Conservation (phyloP, 495 filamentous ascomycete genomes). For the Aspergillus nidulans region DNA sequence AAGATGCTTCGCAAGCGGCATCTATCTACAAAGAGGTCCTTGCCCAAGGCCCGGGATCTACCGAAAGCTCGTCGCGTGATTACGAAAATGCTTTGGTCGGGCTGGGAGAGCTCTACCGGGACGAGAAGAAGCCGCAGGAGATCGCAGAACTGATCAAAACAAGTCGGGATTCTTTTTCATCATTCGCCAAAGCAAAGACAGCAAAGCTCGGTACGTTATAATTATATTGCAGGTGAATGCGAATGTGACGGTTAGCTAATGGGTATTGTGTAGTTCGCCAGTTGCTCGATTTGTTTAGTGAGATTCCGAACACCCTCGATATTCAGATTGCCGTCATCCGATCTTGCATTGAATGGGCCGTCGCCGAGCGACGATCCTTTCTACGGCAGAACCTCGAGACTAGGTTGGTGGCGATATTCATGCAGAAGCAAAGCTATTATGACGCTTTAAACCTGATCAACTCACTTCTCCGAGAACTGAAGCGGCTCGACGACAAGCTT, state of each 20-base stretch:
- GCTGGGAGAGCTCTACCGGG: slow-evolving; percentile 86
- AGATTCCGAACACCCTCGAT: slow-evolving; percentile 88
- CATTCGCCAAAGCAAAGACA: slow-evolving; percentile 98
- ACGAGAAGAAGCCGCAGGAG: slow-evolving; percentile 81
- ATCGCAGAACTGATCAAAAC: slow-evolving; percentile 87
- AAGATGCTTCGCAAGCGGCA: slow-evolving; percentile 75
- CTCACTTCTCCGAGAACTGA: slow-evolving; percentile 87
- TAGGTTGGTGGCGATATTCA: slow-evolving; percentile 86
- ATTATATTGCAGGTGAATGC: background rate
- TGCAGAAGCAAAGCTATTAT: slow-evolving; percentile 94
- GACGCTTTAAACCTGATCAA: slow-evolving; percentile 97
- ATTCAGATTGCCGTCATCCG: slow-evolving; percentile 91
- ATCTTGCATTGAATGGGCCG: slow-evolving; percentile 99
- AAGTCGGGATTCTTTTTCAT: slow-evolving; percentile 84
- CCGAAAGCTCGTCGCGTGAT: slow-evolving; percentile 77
- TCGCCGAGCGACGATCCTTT: slow-evolving; percentile 87
- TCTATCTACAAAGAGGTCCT: slow-evolving; percentile 82
- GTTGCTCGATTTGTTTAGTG: slow-evolving; percentile 90
- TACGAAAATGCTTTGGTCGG: slow-evolving; percentile 71
- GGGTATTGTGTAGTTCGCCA: slow-evolving; percentile 68
- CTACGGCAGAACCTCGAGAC: slow-evolving; percentile 97
- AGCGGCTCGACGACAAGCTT: slow-evolving; percentile 96
- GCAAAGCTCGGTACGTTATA: slow-evolving; percentile 80
- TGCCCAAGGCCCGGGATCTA: slow-evolving; percentile 74
- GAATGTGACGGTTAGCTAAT: background rate